Base-by-base conservation (phyloP, 2,329 filamentous ascomycete genomes). In the Furcasterigmium furcatum region DNA sequence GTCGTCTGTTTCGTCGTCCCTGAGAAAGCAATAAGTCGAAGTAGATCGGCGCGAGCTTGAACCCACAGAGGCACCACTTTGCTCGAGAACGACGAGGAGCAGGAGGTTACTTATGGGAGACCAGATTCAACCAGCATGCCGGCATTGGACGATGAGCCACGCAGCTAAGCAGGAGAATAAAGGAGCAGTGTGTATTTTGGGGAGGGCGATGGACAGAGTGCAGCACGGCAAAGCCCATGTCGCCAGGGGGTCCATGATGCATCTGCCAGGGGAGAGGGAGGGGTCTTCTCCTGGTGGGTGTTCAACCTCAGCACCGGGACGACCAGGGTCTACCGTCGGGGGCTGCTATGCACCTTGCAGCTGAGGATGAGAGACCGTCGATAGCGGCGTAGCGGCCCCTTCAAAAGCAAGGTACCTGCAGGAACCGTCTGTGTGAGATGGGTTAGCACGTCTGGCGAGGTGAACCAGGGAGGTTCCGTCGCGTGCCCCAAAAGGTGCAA, bases 341-440 rank as follows among this genome's bases (percentile, higher is more conserved):
- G 30, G 6, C 8, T 19, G 34, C 9, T 14, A 6, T 36, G 34
- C 34, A 36, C 16, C n/a, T 16, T 36, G 34, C 34, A 36, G 34
- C 34, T 36, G 34, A 36, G 16, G 8, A 6, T 12, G 18, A 14
- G 34, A 18, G 34, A 18, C 8, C 18, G 18, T 36, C 34, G 34
- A 36, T 36, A 36, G 34, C 18, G 34, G 34, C 34, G 34, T 19
- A 16, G 3, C 19, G 16, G 24, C 40, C 40, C 40, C 25, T 18
- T 21, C 42, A 50, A 43, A 48, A 52, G 50, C 42, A 52, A 50
- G 47, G 45, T 47, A 50, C 50, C 48, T 52, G 50, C 50, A 52
- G 50, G 50, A 52, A 52, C 50, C 43, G 41, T 43, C 45, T 47
- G 29, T n/a, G 22, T 16, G n/a, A 36, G 16, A 16, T 36, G 34